Base-by-base conservation (phyloP, 106 monocot genomes). In the Agapanthus africanus region DNA sequence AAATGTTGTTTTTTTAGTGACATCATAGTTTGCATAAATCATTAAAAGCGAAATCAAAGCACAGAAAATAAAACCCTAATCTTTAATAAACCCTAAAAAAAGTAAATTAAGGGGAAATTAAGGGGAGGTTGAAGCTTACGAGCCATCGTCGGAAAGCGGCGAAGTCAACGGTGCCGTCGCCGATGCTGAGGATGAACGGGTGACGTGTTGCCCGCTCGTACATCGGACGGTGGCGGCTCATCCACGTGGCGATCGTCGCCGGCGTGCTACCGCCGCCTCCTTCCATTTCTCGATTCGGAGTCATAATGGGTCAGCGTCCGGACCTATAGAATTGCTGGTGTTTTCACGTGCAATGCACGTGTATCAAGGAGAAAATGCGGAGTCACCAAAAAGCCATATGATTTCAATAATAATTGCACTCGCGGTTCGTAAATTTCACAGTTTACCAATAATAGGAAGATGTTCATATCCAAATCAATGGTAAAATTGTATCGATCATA, bases 101-200 rank as follows among this genome's bases (percentile, higher is more conserved):
- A 19, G 13, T 15, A 15, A 47, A 47, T 47, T 2, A 1, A 14
- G 15, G 19, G 19, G 1, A 46, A 11, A 46, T 46, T 14, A 1
- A 46, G 19, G 1, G 46, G 19, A 46, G 19, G 11, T 19, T 15
- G 13, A 54, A 23, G 49, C 77, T 82, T 57, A 94, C 94, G 30
- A 94, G 90, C 94, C 90, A 90, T 3, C 85, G 80, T 77, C 79
- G 83, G 81, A 91, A 95, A 38, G 79, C 73, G 40, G 87, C 59
- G 70, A 76, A 25, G 44, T 88, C 81, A 63, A 91, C 81, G 51
- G 88, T 74, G 14, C 95, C 95, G 36, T 85, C 91, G 19, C 82
- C 63, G 75, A 95, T 91, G 67, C 82, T 63, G 54, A 78, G 65
- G 71, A 91, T 74, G 78, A 95, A 95, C 0, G 88, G 83, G 67